Base-by-base conservation (phyloP, 345 rosid species). In the Theobroma cacao region DNA sequence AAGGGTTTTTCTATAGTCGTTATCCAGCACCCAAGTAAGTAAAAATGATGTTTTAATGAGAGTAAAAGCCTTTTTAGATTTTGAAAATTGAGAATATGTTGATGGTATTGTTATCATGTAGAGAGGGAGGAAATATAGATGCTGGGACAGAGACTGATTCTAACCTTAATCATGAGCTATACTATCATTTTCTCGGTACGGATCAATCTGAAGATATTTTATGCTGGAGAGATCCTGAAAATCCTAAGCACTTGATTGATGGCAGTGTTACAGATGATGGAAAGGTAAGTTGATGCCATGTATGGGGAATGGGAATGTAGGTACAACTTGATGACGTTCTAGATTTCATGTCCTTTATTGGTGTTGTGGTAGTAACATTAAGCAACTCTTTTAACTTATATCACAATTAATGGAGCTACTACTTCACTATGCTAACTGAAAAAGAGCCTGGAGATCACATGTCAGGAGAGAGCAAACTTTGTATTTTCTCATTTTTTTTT, bases 141-240 rank as follows among this genome's bases (percentile, higher is more conserved):
- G 98, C 97, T 75, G 99, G 98, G 55, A 94, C 93, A 38, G 98
- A 94, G 91, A 96, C 97, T 24, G 87, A 88, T 77, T 67, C 97
- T 34, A 96, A 91, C 80, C 93, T 96, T 76, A 82, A 91, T 82
- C 97, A 96, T 1, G 91, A 92, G 84, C 20, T 92, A 20, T 92
- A 86, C 84, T 96, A 96, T 82, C 99, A 96, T 87, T 86, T 92
- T 47, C 63, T 92, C 34, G 97, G 97, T 43, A 87, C 90, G 0
- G 87, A 87, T 81, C 99, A 96, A 76, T 86, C 90, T 30, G 90
- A 94, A 79, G 99, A 96, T 88, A 84, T 92, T 77, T 80, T 94
- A 78, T 96, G 99, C 85, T 96, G 97, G 94, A 92, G 74, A 85
- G 99, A 96, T 82, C 83, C 82, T 53, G 93, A 87, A 26, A 91